Evolutionary conservation across 2,329 filamentous ascomycete species (phyloP).

Genomic region (Penicillium carneum): DNA sequence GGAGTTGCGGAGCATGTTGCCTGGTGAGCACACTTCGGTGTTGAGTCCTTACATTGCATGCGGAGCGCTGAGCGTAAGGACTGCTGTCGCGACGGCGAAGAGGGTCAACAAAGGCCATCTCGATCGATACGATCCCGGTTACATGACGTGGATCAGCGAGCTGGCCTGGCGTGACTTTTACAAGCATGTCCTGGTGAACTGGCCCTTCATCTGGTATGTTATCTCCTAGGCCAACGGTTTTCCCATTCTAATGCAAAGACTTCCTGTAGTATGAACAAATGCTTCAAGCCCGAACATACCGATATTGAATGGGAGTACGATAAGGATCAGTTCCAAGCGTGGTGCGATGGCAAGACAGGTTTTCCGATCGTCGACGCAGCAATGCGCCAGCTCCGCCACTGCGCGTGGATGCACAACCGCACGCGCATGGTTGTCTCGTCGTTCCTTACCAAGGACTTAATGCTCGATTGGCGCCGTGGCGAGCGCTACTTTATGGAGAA

Average conservation of each 20-base stretch:
- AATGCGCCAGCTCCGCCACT: constrained; percentile 76
- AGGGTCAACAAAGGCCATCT: constrained; percentile 69
- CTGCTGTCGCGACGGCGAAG: constrained; percentile 69
- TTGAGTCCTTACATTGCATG: constrained; percentile 76
- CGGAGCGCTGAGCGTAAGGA: constrained; percentile 72
- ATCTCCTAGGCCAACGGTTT: background rate
- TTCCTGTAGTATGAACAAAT: constrained; percentile 68
- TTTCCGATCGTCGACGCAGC: constrained; percentile 86
- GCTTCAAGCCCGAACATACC: constrained; percentile 83
- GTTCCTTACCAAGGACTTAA: constrained; percentile 79
- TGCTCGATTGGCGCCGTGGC: constrained; percentile 83
- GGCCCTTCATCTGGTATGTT: constrained; percentile 70
- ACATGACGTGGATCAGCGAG: constrained; percentile 78
- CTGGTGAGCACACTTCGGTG: constrained; percentile 68
- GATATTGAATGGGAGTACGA: constrained; percentile 85
- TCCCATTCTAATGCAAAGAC: constrained; percentile 8
- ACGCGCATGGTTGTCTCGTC: constrained; percentile 84
- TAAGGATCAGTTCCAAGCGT: constrained; percentile 71
- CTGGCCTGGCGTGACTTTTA: constrained; percentile 90
- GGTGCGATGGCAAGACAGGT: constrained; percentile 77
- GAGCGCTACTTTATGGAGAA: constrained; percentile 84
- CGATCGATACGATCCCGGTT: constrained; percentile 70
- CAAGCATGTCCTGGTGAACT: constrained; percentile 81
- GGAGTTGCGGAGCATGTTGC: constrained; percentile 70
- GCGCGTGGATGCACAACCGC: constrained; percentile 84